These are phyloP conservation scores for Syzygium oleosum DNA, from an alignment of 345 rosid genomes.

Conservation along the genomic window DNA sequence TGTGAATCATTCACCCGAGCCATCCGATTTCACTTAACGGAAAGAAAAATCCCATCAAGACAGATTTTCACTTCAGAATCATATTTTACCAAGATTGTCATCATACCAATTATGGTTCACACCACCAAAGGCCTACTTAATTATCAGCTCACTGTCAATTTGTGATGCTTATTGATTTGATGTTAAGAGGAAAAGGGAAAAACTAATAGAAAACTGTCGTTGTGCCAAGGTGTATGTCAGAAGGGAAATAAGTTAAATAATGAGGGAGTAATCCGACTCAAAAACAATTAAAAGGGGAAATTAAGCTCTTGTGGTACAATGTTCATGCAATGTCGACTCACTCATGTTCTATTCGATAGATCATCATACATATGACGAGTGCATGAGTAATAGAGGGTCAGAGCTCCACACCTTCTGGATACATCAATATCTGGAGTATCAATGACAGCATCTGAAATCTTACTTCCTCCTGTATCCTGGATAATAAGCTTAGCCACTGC, in stretches of 20 bases:
- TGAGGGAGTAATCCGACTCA: not conserved
- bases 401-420: constrained; percentile 1
- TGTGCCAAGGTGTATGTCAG: not conserved
- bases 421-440: not conserved
- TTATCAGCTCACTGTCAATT: not conserved
- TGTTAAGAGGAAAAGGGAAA: not conserved
- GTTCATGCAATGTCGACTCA: not conserved
- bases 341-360: not conserved
- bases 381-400: not conserved
- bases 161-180: not conserved
- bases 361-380: not conserved
- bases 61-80: not conserved
- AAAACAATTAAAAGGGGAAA: not conserved
- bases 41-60: not conserved
- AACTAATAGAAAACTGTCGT: not conserved
- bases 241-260: not conserved
- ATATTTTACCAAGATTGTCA: not conserved
- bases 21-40: not conserved
- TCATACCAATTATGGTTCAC: not conserved
- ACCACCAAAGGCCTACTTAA: not conserved
- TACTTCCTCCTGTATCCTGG: constrained; percentile 13
- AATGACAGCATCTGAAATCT: constrained; percentile 12
- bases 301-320: not conserved
- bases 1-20: not conserved
- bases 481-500: constrained; percentile 16